phyloP scores from a whole-genome alignment of 345 rosid genomes.

The Lumnitzera racemosa region DNA sequence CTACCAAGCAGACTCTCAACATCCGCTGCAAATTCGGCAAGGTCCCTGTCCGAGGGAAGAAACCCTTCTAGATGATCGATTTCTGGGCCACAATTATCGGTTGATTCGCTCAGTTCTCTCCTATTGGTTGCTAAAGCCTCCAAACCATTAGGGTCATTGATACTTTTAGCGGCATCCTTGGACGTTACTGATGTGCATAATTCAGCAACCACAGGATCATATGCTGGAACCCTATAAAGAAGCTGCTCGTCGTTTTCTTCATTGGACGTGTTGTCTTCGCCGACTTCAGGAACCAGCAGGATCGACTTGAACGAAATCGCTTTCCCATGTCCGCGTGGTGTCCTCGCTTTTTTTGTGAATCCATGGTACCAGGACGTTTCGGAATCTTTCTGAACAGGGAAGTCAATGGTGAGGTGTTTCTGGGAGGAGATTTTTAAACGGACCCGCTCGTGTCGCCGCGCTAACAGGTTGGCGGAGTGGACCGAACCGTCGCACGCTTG shows the following conservation, averaged over 20 bases:
- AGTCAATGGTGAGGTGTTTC: constrained; percentile 15
- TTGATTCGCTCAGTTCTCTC: constrained; percentile 11
- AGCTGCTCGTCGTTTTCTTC: constrained; percentile 69
- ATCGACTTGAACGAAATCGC: constrained; percentile 2
- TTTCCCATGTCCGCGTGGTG: constrained; percentile 51
- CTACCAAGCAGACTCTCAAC: constrained; percentile 79
- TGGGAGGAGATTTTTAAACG: constrained; percentile 46
- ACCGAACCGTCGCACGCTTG: constrained; percentile 74
- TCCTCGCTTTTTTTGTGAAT: constrained; percentile 74
- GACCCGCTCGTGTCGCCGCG: constrained; percentile 77
- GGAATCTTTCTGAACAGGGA: constrained; percentile 4
- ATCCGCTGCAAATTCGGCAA: constrained; percentile 83
- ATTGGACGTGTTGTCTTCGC: constrained; percentile 45
- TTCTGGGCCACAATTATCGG: constrained; percentile 5
- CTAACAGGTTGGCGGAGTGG: constrained; percentile 83
- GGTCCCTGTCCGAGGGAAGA: constrained; percentile 74
- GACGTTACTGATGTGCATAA: constrained; percentile 32
- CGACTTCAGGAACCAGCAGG: constrained; percentile 68
- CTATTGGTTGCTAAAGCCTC: constrained; percentile 4
- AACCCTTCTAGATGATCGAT: constrained; percentile 34
- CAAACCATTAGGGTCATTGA: neutral
- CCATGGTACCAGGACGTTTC: constrained; percentile 69
- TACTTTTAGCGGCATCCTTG: constrained; percentile 11
- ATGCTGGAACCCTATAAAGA: constrained; percentile 78
- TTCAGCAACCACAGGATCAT: constrained; percentile 52